Conservation (phyloP, 768 basidiomycete genomes). For the Mycena filopes region DNA sequence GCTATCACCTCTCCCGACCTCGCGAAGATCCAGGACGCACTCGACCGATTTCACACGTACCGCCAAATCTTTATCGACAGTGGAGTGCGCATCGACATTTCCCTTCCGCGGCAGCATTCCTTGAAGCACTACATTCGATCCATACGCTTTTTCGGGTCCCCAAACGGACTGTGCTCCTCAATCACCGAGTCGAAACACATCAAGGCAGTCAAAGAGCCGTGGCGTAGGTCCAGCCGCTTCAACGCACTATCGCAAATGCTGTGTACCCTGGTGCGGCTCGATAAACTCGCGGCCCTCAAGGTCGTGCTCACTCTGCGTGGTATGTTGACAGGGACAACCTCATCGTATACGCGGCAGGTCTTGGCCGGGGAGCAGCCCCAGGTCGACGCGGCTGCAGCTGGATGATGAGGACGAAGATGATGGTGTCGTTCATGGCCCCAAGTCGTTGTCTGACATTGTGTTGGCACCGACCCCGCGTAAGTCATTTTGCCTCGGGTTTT, state of each 20-base stretch:
- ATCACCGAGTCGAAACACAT: conserved; percentile 49
- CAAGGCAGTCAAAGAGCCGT: conserved; percentile 48
- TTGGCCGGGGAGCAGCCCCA: not conserved
- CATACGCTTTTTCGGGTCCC: conserved; percentile 39
- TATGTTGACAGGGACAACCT: not conserved
- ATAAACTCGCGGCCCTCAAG: not conserved
- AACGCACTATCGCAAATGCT: conserved; percentile 46
- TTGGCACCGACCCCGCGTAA: not conserved
- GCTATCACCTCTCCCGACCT: conserved; percentile 31
- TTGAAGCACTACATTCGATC: conserved; percentile 42
- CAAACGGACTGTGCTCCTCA: conserved; percentile 47
- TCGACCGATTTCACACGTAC: conserved; percentile 27
- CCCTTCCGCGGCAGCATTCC: conserved; percentile 43
- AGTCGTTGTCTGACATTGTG: not conserved
- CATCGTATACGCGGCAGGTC: not conserved
- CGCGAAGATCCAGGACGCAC: conserved; percentile 17
- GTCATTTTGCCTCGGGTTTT: not conserved
- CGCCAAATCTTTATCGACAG: conserved; percentile 37
- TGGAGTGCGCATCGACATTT: conserved; percentile 21
- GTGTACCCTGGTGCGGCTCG: conserved; percentile 36
- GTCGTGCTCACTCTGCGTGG: not conserved
- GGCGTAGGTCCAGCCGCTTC: conserved; percentile 37
- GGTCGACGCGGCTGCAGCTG: not conserved
- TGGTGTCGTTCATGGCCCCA: not conserved
- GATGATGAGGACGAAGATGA: conserved; percentile 6